Conservation (phyloP, 768 basidiomycete species). For the Lenzites betulinus region DNA sequence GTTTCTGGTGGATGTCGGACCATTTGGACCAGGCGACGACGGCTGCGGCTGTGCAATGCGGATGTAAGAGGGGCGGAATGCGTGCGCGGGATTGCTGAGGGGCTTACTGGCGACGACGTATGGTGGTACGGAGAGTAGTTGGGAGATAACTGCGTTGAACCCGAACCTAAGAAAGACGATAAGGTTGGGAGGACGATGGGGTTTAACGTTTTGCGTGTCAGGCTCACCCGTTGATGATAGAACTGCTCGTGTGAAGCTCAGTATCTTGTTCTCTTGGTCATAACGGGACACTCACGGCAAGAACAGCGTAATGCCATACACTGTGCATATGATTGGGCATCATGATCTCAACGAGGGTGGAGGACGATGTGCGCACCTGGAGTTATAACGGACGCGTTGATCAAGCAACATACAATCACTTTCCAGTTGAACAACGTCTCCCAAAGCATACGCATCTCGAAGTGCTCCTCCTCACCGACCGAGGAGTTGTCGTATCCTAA, state of each 20-base stretch:
- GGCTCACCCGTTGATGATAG: slow-evolving; percentile 21
- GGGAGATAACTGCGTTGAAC: slow-evolving; percentile 53
- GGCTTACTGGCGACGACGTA: slow-evolving; percentile 61
- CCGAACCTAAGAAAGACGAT: slow-evolving; percentile 47
- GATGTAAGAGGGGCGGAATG: background rate
- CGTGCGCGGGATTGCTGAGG: background rate
- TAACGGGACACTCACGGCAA: slow-evolving; percentile 50
- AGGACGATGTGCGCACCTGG: background rate
- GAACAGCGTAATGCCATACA: slow-evolving; percentile 70
- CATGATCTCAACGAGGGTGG: background rate
- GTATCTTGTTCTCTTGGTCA: background rate
- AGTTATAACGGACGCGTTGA: slow-evolving; percentile 7
- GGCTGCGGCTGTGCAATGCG: slow-evolving; percentile 45
- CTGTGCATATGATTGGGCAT: slow-evolving; percentile 33
- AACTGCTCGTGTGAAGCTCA: background rate
- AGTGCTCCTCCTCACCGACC: slow-evolving; percentile 62
- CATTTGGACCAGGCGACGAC: slow-evolving; percentile 54
- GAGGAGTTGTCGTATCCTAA: slow-evolving; percentile 57
- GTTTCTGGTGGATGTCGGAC: slow-evolving; percentile 57
- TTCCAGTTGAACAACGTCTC: slow-evolving; percentile 59
- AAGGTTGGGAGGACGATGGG: background rate
- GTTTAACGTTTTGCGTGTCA: background rate
- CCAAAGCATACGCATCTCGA: slow-evolving; percentile 53
- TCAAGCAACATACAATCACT: background rate
- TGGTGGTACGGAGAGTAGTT: slow-evolving; percentile 68